Evolutionary conservation across 257 asterid genomes (phyloP).

Genomic region (Lavandula angustifolia): DNA sequence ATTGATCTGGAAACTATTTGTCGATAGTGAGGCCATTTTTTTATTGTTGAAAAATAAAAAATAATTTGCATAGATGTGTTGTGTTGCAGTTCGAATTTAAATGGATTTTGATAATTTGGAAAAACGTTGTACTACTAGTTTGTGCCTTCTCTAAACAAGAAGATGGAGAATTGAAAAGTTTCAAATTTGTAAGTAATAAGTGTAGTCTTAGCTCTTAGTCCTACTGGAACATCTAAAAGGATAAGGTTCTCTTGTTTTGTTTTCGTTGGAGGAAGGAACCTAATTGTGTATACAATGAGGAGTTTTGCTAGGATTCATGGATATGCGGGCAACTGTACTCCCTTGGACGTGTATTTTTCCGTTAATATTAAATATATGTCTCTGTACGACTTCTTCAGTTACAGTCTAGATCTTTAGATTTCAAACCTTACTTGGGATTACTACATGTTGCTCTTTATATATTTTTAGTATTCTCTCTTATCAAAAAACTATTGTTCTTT

Average conservation of each 20-base stretch:
- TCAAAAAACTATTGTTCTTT: not conserved
- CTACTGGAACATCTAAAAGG: not conserved
- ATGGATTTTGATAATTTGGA: not conserved
- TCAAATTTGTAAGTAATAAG: not conserved
- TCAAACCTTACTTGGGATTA: not conserved
- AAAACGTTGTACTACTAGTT: not conserved
- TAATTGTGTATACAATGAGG: not conserved
- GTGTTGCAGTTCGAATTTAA: not conserved
- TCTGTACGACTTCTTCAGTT: not conserved
- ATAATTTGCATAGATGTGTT: not conserved
- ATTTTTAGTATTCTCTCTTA: not conserved
- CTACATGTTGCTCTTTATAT: not conserved
- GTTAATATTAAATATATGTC: not conserved
- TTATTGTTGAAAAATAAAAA: not conserved
- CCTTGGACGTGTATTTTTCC: not conserved
- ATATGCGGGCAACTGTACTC: not conserved
- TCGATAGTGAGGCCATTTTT: not conserved
- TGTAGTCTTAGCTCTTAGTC: slow-evolving; percentile 12
- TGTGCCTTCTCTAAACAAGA: not conserved
- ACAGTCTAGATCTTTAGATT: not conserved
- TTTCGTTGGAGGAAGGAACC: not conserved
- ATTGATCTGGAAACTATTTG: not conserved
- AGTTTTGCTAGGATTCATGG: not conserved
- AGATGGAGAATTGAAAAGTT: not conserved
- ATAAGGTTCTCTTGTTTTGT: too few species aligned